Percentiles rank a stretch among this genome's conserved stretches.
phyloP scores from a whole-genome alignment of 2,329 filamentous ascomycete species.

The Fusarium nurragi region DNA sequence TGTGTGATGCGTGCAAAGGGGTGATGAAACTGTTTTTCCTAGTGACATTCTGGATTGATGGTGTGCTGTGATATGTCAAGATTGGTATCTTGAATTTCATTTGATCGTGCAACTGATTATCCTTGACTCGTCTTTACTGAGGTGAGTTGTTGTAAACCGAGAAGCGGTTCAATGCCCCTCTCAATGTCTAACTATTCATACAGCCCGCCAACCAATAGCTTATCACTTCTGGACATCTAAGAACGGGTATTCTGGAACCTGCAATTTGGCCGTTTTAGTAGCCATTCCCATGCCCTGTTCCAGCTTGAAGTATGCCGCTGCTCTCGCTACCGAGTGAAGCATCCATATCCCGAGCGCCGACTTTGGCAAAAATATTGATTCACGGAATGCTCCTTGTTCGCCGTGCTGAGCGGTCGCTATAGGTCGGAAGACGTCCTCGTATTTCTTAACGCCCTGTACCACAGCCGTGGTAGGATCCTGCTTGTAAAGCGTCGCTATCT shows the following conservation, averaged over 20 bases:
- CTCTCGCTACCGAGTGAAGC: constrained; percentile 6
- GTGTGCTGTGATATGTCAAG: constrained; percentile 10
- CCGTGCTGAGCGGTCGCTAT: constrained; percentile 12
- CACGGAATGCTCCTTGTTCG: neutral
- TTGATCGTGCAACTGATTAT: neutral
- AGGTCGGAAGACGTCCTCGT: constrained; percentile 16
- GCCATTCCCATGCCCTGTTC: constrained; percentile 14
- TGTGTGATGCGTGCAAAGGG: neutral
- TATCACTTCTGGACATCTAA: neutral
- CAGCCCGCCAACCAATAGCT: neutral
- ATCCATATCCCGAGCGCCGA: neutral
- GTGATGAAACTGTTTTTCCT: neutral
- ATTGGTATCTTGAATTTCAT: constrained; percentile 8
- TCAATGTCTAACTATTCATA: constrained; percentile 4
- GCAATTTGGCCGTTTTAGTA: constrained; percentile 12
- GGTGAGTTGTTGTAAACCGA: constrained; percentile 14
- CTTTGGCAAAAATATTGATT: constrained; percentile 1
- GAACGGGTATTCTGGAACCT: constrained; percentile 21
- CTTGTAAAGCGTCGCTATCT: constrained; percentile 6
- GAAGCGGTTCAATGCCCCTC: neutral
- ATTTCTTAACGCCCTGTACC: constrained; percentile 12
- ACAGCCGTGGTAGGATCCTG: constrained; percentile 10
- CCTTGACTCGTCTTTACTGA: neutral
- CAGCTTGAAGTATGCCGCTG: neutral
- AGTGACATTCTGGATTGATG: neutral